A percentile compares a stretch with the other conserved stretches of the same genome.
phyloP scores from a whole-genome alignment of 2,329 filamentous ascomycete species.

The Helminthosporium solani region DNA sequence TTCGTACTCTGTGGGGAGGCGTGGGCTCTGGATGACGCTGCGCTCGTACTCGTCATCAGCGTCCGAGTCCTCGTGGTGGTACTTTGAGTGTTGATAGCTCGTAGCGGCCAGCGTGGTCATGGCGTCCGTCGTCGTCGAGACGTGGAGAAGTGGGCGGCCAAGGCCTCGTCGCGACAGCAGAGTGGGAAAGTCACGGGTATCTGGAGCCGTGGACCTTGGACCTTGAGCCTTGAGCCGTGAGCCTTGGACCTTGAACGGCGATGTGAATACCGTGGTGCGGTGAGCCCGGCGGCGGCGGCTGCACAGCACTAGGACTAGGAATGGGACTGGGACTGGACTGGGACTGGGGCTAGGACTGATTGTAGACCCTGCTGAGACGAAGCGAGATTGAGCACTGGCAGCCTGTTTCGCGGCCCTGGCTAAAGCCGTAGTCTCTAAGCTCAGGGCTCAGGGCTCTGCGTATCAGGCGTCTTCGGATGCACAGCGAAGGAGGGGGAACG shows the following conservation, averaged over 20 bases:
- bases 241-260: no score
- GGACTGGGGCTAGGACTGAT: neutral
- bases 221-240: no score
- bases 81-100: constrained; percentile 52
- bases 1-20: constrained; percentile 61
- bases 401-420: no score
- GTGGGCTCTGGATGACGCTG: constrained; percentile 64
- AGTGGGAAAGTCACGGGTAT: constrained; percentile 1
- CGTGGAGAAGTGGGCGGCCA: neutral
- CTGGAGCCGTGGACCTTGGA: neutral
- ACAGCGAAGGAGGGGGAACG: no score
- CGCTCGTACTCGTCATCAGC: constrained; percentile 83
- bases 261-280: neutral
- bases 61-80: constrained; percentile 67
- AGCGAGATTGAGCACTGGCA: no score
- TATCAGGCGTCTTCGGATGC: no score
- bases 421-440: no score
- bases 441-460: no score
- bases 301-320: neutral
- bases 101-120: constrained; percentile 18
- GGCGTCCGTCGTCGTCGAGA: neutral
- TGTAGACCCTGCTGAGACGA: neutral
- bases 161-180: constrained; percentile 7
- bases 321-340: neutral
- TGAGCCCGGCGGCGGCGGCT: neutral